Evolutionary conservation across 495 filamentous ascomycete species (phyloP).

Genomic region (Echria macrotheca): DNA sequence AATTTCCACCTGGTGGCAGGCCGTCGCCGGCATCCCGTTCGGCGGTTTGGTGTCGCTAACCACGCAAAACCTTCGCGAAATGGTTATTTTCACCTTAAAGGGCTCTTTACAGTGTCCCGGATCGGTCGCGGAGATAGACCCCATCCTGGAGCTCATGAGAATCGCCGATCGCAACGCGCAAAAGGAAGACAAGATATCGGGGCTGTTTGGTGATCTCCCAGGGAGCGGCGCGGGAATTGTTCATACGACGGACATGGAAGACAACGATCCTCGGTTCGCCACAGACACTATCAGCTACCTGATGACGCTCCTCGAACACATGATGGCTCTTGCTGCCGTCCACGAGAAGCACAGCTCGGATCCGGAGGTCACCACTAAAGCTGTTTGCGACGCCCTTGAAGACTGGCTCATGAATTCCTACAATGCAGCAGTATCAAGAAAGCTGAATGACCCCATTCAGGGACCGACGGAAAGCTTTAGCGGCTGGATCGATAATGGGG

Average conservation of each 20-base stretch:
- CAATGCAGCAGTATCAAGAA: neutral
- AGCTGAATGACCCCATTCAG: neutral
- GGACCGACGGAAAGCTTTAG: neutral
- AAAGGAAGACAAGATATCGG: neutral
- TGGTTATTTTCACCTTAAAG: neutral
- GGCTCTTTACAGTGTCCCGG: neutral
- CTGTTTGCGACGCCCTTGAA: neutral
- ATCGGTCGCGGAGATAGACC: neutral
- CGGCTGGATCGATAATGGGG: neutral
- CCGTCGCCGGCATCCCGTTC: neutral
- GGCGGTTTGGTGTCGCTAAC: neutral
- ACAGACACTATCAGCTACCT: neutral
- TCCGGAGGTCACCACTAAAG: neutral
- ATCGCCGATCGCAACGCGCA: too few relatives aligned
- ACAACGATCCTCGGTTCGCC: neutral
- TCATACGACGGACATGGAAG: neutral
- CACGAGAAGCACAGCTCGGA: neutral
- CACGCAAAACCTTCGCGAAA: neutral
- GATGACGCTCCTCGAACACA: neutral
- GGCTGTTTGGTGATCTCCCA: neutral
- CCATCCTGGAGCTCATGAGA: neutral
- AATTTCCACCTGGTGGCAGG: neutral
- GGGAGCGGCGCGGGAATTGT: neutral
- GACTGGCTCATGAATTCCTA: too few relatives aligned
- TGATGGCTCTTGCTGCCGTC: neutral